Evolutionary conservation across 257 asterid genomes (phyloP).

Genomic region (Nyctanthes arbortristis): DNA sequence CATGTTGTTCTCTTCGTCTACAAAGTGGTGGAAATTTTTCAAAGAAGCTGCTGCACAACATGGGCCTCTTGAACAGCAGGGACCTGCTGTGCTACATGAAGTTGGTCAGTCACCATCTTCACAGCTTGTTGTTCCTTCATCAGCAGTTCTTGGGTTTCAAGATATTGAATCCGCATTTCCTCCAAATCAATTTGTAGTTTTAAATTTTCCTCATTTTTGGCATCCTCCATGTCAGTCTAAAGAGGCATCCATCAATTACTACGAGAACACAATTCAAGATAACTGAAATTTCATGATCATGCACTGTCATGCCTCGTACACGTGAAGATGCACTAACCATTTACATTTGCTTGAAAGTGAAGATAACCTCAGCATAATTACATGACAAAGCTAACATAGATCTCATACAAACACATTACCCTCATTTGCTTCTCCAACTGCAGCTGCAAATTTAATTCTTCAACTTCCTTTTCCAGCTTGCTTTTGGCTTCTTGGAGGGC

Average conservation of each 20-base stretch:
- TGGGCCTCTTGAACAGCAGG: conserved; percentile 30
- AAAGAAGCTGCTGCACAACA: conserved; percentile 10
- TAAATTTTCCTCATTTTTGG: conserved; percentile 60
- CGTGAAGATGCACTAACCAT: background rate
- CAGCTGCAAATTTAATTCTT: conserved; percentile 65
- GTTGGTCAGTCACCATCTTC: conserved; percentile 34
- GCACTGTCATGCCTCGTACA: background rate
- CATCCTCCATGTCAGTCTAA: conserved; percentile 52
- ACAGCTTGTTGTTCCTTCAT: conserved; percentile 46
- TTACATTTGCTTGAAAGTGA: background rate
- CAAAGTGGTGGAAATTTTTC: too few species aligned
- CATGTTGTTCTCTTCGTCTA: too few species aligned
- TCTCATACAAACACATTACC: conserved; percentile 36
- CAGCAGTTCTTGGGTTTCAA: conserved; percentile 53
- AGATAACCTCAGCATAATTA: background rate
- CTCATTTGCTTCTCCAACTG: conserved; percentile 72
- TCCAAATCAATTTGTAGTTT: conserved; percentile 63
- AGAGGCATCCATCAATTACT: conserved; percentile 12
- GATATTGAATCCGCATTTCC: conserved; percentile 49
- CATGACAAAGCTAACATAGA: conserved; percentile 11
- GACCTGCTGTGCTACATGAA: conserved; percentile 25
- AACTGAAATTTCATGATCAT: background rate
- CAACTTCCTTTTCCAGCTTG: conserved; percentile 71
- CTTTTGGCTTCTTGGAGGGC: conserved; percentile 86
- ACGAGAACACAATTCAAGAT: background rate